Conservation (phyloP, 768 basidiomycete genomes). For the Mycena indigotica region DNA sequence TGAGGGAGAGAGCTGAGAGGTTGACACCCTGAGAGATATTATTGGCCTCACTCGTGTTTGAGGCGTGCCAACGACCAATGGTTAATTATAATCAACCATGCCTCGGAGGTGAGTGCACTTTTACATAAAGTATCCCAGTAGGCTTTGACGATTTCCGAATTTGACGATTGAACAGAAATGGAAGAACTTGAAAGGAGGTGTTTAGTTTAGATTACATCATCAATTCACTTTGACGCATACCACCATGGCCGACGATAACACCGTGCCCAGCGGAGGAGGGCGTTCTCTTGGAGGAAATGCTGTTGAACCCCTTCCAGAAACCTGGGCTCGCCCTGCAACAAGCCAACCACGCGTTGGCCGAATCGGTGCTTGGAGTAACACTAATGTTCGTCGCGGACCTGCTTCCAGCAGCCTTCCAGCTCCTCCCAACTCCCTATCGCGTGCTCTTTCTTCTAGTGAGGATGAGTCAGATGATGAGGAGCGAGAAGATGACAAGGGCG, state of each 20-base stretch:
- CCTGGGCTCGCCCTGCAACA: constrained; percentile 13
- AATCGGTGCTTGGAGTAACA: constrained; percentile 13
- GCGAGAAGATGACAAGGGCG: constrained; percentile 45
- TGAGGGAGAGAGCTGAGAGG: background rate
- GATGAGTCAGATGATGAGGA: background rate
- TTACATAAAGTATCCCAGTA: background rate
- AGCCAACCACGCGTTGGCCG: constrained; percentile 12
- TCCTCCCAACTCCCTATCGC: background rate
- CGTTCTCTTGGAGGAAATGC: constrained; percentile 13
- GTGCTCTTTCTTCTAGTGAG: background rate
- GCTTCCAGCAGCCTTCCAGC: background rate
- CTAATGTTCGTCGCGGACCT: background rate
- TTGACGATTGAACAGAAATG: background rate
- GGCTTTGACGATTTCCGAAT: background rate
- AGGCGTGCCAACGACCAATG: background rate
- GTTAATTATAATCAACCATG: constrained; percentile 1
- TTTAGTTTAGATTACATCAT: background rate
- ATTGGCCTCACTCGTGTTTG: background rate
- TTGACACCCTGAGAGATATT: constrained; percentile 7
- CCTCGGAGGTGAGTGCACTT: background rate
- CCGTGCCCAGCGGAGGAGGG: background rate
- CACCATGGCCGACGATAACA: constrained; percentile 14
- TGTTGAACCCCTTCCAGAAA: constrained; percentile 11
- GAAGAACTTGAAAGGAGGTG: too few relatives aligned
- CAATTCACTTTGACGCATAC: background rate